These are phyloP conservation scores for Scenedesmus sp. DNA, from an alignment of 163 green algal species.

Conservation along the genomic window DNA sequence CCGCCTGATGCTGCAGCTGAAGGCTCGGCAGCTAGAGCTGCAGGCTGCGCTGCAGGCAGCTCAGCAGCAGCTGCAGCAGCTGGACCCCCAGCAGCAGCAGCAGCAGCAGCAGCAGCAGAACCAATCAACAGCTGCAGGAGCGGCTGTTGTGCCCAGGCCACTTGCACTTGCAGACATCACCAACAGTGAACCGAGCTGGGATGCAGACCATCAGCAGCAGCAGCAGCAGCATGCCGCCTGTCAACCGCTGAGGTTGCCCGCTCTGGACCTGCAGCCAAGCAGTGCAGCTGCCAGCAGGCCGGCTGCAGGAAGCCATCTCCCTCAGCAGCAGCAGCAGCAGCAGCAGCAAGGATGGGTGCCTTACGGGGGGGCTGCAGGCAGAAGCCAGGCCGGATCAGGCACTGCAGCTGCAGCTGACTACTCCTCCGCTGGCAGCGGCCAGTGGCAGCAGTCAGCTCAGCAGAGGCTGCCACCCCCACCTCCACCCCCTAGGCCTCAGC, in stretches of 20 bases:
- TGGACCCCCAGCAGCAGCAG: slow-evolving; percentile 12
- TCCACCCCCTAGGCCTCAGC: background rate
- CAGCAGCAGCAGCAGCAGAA: slow-evolving; percentile 37
- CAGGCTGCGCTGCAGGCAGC: slow-evolving; percentile 1
- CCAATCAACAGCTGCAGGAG: background rate
- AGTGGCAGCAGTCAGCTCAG: background rate
- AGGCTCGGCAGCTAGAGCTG: slow-evolving; percentile 6
- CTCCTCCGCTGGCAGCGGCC: background rate
- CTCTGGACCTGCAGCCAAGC: background rate
- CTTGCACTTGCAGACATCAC: slow-evolving; percentile 1
- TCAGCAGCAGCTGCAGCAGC: slow-evolving; percentile 12
- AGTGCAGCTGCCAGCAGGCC: background rate
- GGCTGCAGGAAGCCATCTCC: background rate
- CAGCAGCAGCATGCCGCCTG: background rate
- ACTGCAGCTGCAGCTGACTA: background rate
- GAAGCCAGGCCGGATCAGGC: too few species aligned
- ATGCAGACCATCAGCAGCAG: background rate
- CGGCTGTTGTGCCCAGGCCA: background rate
- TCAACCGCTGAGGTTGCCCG: background rate
- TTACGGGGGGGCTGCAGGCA: background rate
- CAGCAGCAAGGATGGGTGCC: background rate
- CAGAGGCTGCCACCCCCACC: slow-evolving; percentile 2
- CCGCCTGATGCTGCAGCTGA: slow-evolving; percentile 12
- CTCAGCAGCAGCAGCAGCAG: background rate
- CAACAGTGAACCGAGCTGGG: background rate